Evolutionary conservation across 257 asterid species (phyloP).

Genomic region (Nicotiana noctiflora): DNA sequence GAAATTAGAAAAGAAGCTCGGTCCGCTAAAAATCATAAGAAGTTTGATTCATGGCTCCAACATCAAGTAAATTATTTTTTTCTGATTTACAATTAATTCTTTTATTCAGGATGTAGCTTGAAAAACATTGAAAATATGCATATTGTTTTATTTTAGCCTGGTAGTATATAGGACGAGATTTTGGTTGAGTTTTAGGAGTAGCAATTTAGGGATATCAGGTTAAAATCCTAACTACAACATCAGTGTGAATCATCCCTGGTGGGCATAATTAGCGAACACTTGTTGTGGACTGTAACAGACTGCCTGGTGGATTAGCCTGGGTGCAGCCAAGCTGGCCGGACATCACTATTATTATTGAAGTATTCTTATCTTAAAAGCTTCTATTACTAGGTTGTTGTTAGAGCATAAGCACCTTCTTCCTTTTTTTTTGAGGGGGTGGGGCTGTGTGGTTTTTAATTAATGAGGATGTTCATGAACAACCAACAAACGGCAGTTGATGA

Average conservation of each 20-base stretch:
- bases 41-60: constrained; percentile 61
- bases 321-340: neutral
- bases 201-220: neutral
- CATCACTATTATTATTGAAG: neutral
- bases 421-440: neutral
- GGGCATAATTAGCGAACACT: neutral
- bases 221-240: neutral
- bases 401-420: neutral
- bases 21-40: constrained; percentile 39
- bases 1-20: constrained; percentile 68
- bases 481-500: neutral
- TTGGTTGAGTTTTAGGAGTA: neutral
- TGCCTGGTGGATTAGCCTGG: neutral
- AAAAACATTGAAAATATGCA: neutral
- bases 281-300: neutral
- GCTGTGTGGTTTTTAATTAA: neutral
- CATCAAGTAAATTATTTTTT: constrained; percentile 15
- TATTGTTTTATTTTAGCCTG: too few relatives aligned
- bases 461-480: neutral
- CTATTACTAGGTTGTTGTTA: neutral
- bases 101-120: neutral
- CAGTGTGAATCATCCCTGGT: neutral
- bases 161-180: neutral
- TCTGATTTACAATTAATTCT: neutral
- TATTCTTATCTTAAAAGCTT: neutral